Base-by-base conservation (phyloP, 169 alveolate genomes). In the Cryptosporidium andersoni region DNA sequence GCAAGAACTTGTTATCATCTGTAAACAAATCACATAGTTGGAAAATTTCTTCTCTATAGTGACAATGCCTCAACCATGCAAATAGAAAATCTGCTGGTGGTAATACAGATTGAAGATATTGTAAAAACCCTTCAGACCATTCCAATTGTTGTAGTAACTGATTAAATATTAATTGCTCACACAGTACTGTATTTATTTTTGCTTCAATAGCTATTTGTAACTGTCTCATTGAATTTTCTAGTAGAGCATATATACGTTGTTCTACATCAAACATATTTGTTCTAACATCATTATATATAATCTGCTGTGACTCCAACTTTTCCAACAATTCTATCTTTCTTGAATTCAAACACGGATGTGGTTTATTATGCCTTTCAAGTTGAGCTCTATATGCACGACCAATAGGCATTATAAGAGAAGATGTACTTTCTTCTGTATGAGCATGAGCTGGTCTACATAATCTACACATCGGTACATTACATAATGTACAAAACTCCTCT, bases 61-160 rank as follows among this genome's bases (percentile, higher is more conserved):
- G 82, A 64, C 94, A 91, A 80, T 91, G 93, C 37, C 90, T 63
- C 51, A 91, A 89, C 95, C 95, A 92, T 14, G 95, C 94, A 66
- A 85, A 81, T 80, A 92, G 81, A 66, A 89, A 92, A 74, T 92
- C 95, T 36, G 95, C 95, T 11, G 95, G 94, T 14, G 95, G 95
- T 6, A 92, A 74, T 25, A 92, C 88, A 8, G 92, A 82, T 52
- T 91, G 94, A 12, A 88, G 89, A 45, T 89, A 91, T 65, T 80
- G 90, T 39, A 92, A 64, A 60, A 90, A 91, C 1, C 89, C 81
- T 66, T 92, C 95, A 37, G 91, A 81, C 94, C 94, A 92, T 47
- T 88, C 92, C n/a, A 92, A 88, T 81, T 82, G 89, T 55, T 90
- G 91, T 80, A 91, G 43, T 40, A 89, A 92, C 65, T 92, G 80